These are phyloP conservation scores for Davidsoniella australis DNA, from an alignment of 2,329 filamentous ascomycete genomes.

Conservation along the genomic window DNA sequence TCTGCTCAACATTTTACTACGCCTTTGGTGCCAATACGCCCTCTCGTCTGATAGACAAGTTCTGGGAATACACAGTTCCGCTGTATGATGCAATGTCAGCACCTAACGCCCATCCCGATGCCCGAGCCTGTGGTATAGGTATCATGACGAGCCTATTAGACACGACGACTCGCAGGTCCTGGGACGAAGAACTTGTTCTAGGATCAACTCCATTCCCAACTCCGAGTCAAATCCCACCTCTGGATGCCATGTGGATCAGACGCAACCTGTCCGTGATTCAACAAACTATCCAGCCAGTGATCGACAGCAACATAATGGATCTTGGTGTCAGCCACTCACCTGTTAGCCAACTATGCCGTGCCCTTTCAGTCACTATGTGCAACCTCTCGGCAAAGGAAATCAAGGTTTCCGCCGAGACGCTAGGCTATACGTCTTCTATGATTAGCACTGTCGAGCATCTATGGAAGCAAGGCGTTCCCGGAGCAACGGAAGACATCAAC, in stretches of 20 bases:
- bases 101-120: slow-evolving; percentile 14
- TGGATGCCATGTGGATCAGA: slow-evolving; percentile 79
- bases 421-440: slow-evolving; percentile 42
- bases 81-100: slow-evolving; percentile 15
- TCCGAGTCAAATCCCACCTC: slow-evolving; percentile 57
- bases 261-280: slow-evolving; percentile 52
- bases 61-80: slow-evolving; percentile 63
- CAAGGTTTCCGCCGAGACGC: slow-evolving; percentile 70
- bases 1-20: slow-evolving; percentile 73
- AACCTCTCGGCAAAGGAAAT: slow-evolving; percentile 50
- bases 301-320: slow-evolving; percentile 44
- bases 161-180: slow-evolving; percentile 39
- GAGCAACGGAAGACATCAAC: slow-evolving; percentile 33
- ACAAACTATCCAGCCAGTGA: slow-evolving; percentile 37
- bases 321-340: slow-evolving; percentile 42
- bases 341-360: slow-evolving; percentile 14
- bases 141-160: slow-evolving; percentile 57
- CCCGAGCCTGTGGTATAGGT: slow-evolving; percentile 40
- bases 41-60: slow-evolving; percentile 48
- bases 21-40: slow-evolving; percentile 54
- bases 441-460: slow-evolving; percentile 5
- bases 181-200: slow-evolving; percentile 57
- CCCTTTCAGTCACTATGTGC: slow-evolving; percentile 6
- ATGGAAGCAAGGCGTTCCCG: slow-evolving; percentile 30
- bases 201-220: slow-evolving; percentile 40